Evolutionary conservation across 2,329 filamentous ascomycete genomes (phyloP).

Genomic region (Xylaria sp.): DNA sequence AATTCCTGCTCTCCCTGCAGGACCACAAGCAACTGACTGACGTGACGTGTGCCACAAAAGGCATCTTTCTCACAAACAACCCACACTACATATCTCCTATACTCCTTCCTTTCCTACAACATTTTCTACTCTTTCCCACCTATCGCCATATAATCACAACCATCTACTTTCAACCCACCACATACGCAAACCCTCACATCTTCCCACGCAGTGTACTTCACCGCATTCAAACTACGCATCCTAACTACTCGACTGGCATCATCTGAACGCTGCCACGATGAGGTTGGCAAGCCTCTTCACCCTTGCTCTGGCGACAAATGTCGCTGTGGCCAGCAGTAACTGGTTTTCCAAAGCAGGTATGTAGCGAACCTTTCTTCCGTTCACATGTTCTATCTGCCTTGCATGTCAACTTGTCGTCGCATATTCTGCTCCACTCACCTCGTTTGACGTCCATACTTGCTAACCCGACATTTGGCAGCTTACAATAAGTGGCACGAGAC

Average conservation of each 20-base stretch:
- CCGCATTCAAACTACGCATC: not conserved
- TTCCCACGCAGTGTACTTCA: not conserved
- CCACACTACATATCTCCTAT: slow-evolving; percentile 6
- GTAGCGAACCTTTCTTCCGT: slow-evolving; percentile 49
- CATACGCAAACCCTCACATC: not conserved
- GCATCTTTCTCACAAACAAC: slow-evolving; percentile 12
- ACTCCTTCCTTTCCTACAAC: not conserved
- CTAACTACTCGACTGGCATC: not conserved
- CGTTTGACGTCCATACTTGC: slow-evolving; percentile 6
- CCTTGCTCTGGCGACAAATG: slow-evolving; percentile 77
- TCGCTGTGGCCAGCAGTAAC: slow-evolving; percentile 76
- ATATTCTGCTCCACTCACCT: not conserved
- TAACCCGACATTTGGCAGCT: slow-evolving; percentile 63
- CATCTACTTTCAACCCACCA: not conserved
- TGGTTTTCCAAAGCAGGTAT: slow-evolving; percentile 90
- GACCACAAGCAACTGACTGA: slow-evolving; percentile 11
- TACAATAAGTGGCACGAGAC: slow-evolving; percentile 99
- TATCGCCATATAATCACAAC: not conserved
- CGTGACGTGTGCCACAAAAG: slow-evolving; percentile 40
- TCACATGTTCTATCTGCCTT: not conserved
- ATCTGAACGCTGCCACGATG: slow-evolving; percentile 64
- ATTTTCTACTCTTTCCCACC: not conserved
- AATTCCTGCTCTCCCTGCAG: slow-evolving; percentile 15
- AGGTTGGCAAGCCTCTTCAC: slow-evolving; percentile 78
- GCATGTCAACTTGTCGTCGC: not conserved